Conservation (phyloP, 1,284 basidiomycete genomes). For the Spongispora temasekensis region DNA sequence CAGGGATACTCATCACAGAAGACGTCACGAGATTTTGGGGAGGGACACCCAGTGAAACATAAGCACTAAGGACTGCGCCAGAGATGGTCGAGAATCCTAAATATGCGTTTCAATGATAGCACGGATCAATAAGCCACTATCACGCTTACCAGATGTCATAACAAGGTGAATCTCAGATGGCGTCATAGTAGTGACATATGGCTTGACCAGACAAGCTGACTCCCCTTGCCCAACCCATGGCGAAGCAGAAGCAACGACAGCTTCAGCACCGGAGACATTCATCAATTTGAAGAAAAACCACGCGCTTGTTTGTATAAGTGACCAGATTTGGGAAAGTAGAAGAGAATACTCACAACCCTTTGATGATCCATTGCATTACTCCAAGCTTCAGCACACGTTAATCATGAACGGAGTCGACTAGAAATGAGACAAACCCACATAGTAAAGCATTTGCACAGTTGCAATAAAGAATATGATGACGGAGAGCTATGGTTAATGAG, state of each 20-base stretch:
- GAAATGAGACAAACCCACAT: constrained; percentile 38
- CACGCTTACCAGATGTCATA: constrained; percentile 79
- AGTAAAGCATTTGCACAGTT: constrained; percentile 86
- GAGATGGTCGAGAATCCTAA: constrained; percentile 84
- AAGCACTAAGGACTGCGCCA: constrained; percentile 85
- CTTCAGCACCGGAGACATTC: constrained; percentile 87
- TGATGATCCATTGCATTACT: constrained; percentile 88
- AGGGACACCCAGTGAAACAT: constrained; percentile 82
- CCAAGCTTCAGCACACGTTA: constrained; percentile 48
- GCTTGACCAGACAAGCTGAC: constrained; percentile 81
- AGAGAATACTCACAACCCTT: constrained; percentile 58
- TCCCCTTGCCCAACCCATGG: constrained; percentile 93
- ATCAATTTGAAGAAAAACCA: constrained; percentile 93
- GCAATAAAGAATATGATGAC: constrained; percentile 88
- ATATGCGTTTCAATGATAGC: constrained; percentile 7
- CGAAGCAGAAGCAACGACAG: constrained; percentile 88
- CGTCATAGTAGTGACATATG: constrained; percentile 89
- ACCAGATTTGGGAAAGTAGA: background rate
- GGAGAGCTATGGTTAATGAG: constrained; percentile 47
- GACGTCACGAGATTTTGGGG: constrained; percentile 85
- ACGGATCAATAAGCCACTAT: background rate
- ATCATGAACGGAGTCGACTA: background rate
- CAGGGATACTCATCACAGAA: constrained; percentile 93
- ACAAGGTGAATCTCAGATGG: constrained; percentile 85
- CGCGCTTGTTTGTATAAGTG: constrained; percentile 48